Percentiles rank a stretch among this genome's conserved stretches.
These are phyloP conservation scores for Acanthamoeba quina DNA, from an alignment of 208 protist genomes.

Conservation along the genomic window DNA sequence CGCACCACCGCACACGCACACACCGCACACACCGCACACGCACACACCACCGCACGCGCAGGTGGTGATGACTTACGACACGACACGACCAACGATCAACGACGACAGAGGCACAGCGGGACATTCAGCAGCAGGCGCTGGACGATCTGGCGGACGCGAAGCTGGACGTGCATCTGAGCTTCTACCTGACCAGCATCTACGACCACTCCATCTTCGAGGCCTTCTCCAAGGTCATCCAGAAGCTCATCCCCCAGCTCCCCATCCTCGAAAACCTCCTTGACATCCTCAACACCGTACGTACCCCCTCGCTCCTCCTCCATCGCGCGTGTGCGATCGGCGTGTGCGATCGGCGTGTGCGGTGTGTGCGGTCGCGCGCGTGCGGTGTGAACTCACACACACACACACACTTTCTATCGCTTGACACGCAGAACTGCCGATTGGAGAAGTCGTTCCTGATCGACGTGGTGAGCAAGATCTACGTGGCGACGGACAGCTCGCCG, in stretches of 20 bases:
- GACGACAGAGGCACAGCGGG: constrained; percentile 85
- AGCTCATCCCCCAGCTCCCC: constrained; percentile 93
- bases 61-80: not conserved
- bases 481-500: constrained; percentile 93
- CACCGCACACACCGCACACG: not conserved
- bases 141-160: constrained; percentile 87
- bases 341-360: not conserved
- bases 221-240: constrained; percentile 94
- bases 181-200: constrained; percentile 92
- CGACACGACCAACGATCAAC: not conserved
- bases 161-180: constrained; percentile 84
- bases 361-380: not conserved
- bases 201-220: constrained; percentile 96
- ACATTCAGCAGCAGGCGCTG: constrained; percentile 89
- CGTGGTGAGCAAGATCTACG: constrained; percentile 94
- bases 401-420: no score
- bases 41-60: no score
- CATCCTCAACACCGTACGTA: constrained; percentile 87
- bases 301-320: not conserved
- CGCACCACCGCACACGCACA: not conserved
- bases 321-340: not conserved
- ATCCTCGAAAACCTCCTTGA: constrained; percentile 94
- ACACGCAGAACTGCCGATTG: constrained; percentile 89
- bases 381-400: not conserved
- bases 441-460: constrained; percentile 96